Evolutionary conservation across 495 filamentous ascomycete species (phyloP).

Genomic region (Umbilicaria muhlenbergii): DNA sequence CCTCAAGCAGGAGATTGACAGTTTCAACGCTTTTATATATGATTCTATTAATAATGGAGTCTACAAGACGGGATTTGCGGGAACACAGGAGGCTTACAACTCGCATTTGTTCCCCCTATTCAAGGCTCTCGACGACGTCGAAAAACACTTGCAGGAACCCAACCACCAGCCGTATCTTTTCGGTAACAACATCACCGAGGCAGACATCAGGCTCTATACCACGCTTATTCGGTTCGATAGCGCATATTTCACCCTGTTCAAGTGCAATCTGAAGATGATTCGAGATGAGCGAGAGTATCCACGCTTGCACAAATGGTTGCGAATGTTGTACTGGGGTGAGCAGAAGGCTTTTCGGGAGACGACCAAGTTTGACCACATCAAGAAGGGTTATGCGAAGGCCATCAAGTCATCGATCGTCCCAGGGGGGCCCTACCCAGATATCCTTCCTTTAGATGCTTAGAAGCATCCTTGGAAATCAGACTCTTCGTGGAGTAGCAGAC

Average conservation of each 20-base stretch:
- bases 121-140: conserved; percentile 43
- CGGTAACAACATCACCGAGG: conserved; percentile 48
- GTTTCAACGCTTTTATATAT: conserved; percentile 49
- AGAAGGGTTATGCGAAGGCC: too few species aligned
- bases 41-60: conserved; percentile 53
- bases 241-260: conserved; percentile 54
- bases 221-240: conserved; percentile 55
- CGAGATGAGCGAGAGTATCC: conserved; percentile 45
- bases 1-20: conserved; percentile 41
- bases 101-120: conserved; percentile 44
- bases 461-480: too few species aligned
- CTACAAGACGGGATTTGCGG: conserved; percentile 56
- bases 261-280: conserved; percentile 56
- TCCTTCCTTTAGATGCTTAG: too few species aligned
- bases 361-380: conserved; percentile 34
- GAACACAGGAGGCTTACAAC: conserved; percentile 48
- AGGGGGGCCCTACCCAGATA: too few species aligned
- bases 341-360: conserved; percentile 52
- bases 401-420: too few species aligned
- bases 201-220: conserved; percentile 48
- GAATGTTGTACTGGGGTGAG: conserved; percentile 54
- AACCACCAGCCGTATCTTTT: conserved; percentile 44
- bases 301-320: conserved; percentile 49
- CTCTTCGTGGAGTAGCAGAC: too few species aligned
- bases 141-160: conserved; percentile 34